Evolutionary conservation across 2,329 filamentous ascomycete genomes (phyloP).

Genomic region (Fusarium tupiense): DNA sequence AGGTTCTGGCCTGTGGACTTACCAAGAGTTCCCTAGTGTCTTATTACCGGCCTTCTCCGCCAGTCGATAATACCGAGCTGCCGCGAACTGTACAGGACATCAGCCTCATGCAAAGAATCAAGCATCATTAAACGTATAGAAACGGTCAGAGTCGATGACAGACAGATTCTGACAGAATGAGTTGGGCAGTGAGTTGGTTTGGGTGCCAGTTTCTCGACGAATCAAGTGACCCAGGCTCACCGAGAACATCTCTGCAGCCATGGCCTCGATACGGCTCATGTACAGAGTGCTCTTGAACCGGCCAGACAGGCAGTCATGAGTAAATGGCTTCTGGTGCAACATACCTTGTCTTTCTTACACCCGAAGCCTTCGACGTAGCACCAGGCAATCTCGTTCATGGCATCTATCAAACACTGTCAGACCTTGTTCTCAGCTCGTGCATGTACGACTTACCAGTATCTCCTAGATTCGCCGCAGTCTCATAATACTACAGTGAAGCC

Average conservation of each 20-base stretch:
- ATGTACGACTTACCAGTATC: conserved; percentile 71
- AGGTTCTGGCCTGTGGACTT: conserved; percentile 55
- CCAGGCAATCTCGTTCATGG: conserved; percentile 97
- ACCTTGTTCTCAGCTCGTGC: conserved; percentile 1
- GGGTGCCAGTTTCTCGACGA: conserved; percentile 22
- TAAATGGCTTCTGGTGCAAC: conserved; percentile 50
- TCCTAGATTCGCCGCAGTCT: conserved; percentile 95
- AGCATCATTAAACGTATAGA: conserved; percentile 14
- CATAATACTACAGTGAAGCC: conserved; percentile 77
- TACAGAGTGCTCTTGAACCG: conserved; percentile 4
- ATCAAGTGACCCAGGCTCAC: conserved; percentile 28
- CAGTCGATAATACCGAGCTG: conserved; percentile 91
- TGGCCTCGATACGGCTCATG: conserved; percentile 9
- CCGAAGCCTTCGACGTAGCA: conserved; percentile 98
- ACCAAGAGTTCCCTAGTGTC: conserved; percentile 95
- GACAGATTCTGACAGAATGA: background rate
- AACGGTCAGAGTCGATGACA: background rate
- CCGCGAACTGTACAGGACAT: conserved; percentile 68
- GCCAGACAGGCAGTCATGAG: conserved; percentile 4
- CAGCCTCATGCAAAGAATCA: conserved; percentile 60
- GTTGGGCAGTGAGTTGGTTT: conserved; percentile 23
- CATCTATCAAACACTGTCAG: conserved; percentile 65
- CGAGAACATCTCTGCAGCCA: conserved; percentile 5
- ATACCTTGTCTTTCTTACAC: conserved; percentile 97
- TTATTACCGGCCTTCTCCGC: conserved; percentile 91